Evolutionary conservation across 108 stramenopile species (phyloP), one percentile per base, ranked within the genome.

Genomic region (Craspedostauros australis): DNA sequence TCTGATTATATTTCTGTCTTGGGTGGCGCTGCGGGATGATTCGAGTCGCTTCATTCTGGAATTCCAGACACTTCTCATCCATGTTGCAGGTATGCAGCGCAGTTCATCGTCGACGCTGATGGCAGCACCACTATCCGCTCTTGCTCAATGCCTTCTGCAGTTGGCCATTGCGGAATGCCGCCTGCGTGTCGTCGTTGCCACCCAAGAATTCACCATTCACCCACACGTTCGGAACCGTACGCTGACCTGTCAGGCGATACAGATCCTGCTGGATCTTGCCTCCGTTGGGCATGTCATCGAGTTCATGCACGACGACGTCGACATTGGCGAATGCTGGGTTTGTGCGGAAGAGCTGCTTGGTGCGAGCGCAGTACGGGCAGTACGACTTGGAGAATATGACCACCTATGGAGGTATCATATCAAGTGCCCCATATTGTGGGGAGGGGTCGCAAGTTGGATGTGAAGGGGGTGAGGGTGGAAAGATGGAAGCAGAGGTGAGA

Each of bases 201-300:
- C 83, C 83, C 16, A 84, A 27, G 65, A 86, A 84, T 33, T 79
- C 50, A 12, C 80, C 80, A 19, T 77, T 78, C 22, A 86, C 64
- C 58, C 79, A 86, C 11, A 86, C 79, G 50, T 80, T 86, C 1
- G 84, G 84, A 5, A 86, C 79, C 0, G 77, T 75, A 30, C 72
- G 52, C 47, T 86, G 84, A 0, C 66, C 70, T 18, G 77, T 79
- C 46, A 70, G 26, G 5, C 46, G 21, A 8, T 45, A 23, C 39
- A 86, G 48, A 6, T 20, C 73, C 2, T 5, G 28, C 40, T 79
- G 80, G 27, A 86, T 68, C 4, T 23, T 76, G 21, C 14, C 30
- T 22, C 93, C 93, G 37, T 88, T 71, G 9, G 54, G 48, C 59
- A 83, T 62, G 27, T 70, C 27, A 58, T 91, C 80, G 26, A 85